Percentiles rank a stretch among this genome's conserved stretches.
Evolutionary conservation across 2,329 filamentous ascomycete species (phyloP).

Genomic region (Monosporascus sp.): DNA sequence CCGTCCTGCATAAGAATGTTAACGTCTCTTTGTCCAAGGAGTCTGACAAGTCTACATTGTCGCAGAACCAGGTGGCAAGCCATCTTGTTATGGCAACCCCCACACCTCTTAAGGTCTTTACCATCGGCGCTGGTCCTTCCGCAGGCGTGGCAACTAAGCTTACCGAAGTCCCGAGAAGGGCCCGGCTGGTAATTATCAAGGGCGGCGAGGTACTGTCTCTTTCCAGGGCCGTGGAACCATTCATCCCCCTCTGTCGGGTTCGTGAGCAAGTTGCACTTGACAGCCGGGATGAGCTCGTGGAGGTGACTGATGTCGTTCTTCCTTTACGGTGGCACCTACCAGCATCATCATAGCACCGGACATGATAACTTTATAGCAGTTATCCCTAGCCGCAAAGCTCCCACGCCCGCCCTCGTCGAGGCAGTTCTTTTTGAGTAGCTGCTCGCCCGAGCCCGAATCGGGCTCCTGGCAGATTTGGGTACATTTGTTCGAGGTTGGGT

Average conservation of each 20-base stretch:
- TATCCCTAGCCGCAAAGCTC: slow-evolving; percentile 4
- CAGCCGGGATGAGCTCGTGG: slow-evolving; percentile 6
- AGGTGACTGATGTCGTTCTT: slow-evolving; percentile 14
- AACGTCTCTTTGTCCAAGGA: not conserved
- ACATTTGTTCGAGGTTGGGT: not conserved
- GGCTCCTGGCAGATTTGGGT: not conserved
- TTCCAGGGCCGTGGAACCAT: slow-evolving; percentile 13
- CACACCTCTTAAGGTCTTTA: slow-evolving; percentile 5
- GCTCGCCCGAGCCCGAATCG: not conserved
- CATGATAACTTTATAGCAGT: slow-evolving; percentile 9
- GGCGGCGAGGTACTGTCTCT: slow-evolving; percentile 15
- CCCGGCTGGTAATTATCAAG: slow-evolving; percentile 16
- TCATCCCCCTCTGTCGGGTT: not conserved
- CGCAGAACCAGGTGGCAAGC: slow-evolving; percentile 11
- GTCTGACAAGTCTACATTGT: slow-evolving; percentile 4
- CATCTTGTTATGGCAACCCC: slow-evolving; percentile 5
- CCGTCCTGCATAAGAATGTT: slow-evolving; percentile 4
- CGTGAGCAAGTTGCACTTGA: slow-evolving; percentile 4
- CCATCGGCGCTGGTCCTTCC: slow-evolving; percentile 13
- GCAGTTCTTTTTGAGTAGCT: slow-evolving; percentile 1
- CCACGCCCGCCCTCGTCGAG: not conserved
- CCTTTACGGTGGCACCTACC: slow-evolving; percentile 14
- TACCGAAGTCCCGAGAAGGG: slow-evolving; percentile 9
- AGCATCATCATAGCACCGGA: slow-evolving; percentile 19
- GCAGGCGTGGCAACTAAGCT: slow-evolving; percentile 19